These are phyloP conservation scores for Tephrocybe rancida DNA, from an alignment of 768 basidiomycete species.

Conservation along the genomic window DNA sequence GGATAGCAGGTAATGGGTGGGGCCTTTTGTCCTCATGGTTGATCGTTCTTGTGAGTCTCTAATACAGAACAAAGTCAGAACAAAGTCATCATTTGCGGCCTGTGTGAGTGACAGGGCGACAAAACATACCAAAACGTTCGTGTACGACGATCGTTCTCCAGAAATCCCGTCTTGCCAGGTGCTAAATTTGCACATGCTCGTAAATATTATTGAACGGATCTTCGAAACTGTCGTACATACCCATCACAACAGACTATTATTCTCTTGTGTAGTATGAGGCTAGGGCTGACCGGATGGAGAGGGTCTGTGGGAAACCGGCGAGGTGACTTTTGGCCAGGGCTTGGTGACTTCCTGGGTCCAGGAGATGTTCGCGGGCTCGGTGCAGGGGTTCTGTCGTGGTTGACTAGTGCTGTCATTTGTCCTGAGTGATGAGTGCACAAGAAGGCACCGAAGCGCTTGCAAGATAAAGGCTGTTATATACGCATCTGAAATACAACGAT, in stretches of 20 bases:
- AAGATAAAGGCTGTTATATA: background rate
- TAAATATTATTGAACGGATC: background rate
- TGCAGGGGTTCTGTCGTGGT: slow-evolving; percentile 1
- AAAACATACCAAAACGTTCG: slow-evolving; percentile 54
- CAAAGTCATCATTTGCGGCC: background rate
- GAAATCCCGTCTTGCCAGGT: slow-evolving; percentile 74
- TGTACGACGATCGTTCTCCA: slow-evolving; percentile 48
- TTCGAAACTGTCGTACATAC: slow-evolving; percentile 35
- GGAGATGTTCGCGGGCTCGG: background rate
- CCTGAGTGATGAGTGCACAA: too few species aligned
- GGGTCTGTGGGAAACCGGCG: slow-evolving; percentile 36
- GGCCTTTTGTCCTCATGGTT: slow-evolving; percentile 48
- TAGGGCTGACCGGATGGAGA: slow-evolving; percentile 18
- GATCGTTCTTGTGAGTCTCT: slow-evolving; percentile 59
- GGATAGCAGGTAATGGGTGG: slow-evolving; percentile 36
- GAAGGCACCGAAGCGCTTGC: too few species aligned
- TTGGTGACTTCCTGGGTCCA: background rate
- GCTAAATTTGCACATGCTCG: slow-evolving; percentile 30
- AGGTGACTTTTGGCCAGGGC: slow-evolving; percentile 20
- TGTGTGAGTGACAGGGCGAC: too few species aligned
- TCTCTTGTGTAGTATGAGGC: slow-evolving; percentile 45
- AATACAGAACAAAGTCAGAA: background rate
- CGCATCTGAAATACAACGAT: background rate
- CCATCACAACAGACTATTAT: slow-evolving; percentile 79
- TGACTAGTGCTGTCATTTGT: slow-evolving; percentile 12